Evolutionary conservation across 176 grass and related monocot genomes (phyloP), one percentile per base, ranked within the genome.

Genomic region (Zizania latifolia): DNA sequence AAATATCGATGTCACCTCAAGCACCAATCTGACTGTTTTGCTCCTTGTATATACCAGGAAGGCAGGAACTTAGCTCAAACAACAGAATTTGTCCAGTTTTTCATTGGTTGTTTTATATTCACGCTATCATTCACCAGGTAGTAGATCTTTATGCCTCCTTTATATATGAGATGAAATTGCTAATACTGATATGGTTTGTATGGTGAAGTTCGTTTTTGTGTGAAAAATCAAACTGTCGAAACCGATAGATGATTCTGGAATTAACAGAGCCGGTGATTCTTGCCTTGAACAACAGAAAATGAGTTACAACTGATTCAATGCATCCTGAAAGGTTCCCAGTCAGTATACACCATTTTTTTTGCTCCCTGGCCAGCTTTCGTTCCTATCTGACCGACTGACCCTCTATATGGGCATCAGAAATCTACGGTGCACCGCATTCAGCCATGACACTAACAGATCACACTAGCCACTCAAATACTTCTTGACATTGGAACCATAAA

Each of bases 11-110:
- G 37, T 82, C 15, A 70, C 33, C 11, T 1, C 15, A 36, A 23
- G 9, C 50, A 50, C 39, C 54, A 35, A 50, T 58, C 23, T 43
- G 2, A 10, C 19, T 58, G 54, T 59, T 58, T 71, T 40, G 55
- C 24, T 73, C 43, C 17, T 14, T 78, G 74, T 87, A 54, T 68
- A 83, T 79, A 79, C 30, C 50, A 17, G 76, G n/a, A 53, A 45
- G 58, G 17, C 59, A 65, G 11, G 28, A 75, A 55, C 70, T 44
- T 56, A 83, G 41, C 14, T 62, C 57, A 62, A 53, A 35, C 29
- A 61, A 68, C 53, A 74, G 24, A 79, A 63, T 55, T 48, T 10
- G 43, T n/a, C 29, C 34, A 32, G 2, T 9, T 27, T 39, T 53
- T 21, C 12, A 19, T 22, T 24, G 10, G 53, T 35, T 53, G 21